phyloP scores from a whole-genome alignment of 176 grass and related monocot genomes.

The Eragrostis nindensis region DNA sequence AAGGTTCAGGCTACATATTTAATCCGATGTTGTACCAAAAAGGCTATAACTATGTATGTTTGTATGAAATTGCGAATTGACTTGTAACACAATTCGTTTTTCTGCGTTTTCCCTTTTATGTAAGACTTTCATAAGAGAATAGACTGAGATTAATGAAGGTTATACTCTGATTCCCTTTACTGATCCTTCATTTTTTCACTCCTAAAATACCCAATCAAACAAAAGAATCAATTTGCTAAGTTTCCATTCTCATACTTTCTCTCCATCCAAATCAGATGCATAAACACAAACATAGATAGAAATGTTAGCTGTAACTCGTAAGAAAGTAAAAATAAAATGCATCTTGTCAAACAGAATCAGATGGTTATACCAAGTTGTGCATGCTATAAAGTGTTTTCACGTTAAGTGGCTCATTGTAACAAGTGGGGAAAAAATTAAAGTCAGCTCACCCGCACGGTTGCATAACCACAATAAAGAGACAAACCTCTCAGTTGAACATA shows the following conservation, averaged over 20 bases:
- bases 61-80: constrained; percentile 1
- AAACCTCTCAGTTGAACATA: neutral
- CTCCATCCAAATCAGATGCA: neutral
- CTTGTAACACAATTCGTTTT: neutral
- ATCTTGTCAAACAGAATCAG: constrained; percentile 1
- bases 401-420: neutral
- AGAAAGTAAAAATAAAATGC: constrained; percentile 5
- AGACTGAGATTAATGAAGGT: neutral
- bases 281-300: neutral
- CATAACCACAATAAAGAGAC: constrained; percentile 18
- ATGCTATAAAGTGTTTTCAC: neutral
- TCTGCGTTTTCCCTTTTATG: constrained; percentile 4
- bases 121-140: constrained; percentile 1
- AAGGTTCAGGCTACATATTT: neutral
- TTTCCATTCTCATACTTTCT: neutral
- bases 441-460: neutral
- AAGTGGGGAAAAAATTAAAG: neutral
- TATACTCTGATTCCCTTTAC: neutral
- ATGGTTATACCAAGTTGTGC: neutral
- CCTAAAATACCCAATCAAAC: constrained; percentile 23
- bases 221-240: neutral
- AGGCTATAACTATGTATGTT: neutral
- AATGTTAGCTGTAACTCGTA: neutral
- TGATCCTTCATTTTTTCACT: neutral
- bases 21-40: neutral